Base-by-base conservation (phyloP, 73 alveolate genomes). In the Effrenium voratum region DNA sequence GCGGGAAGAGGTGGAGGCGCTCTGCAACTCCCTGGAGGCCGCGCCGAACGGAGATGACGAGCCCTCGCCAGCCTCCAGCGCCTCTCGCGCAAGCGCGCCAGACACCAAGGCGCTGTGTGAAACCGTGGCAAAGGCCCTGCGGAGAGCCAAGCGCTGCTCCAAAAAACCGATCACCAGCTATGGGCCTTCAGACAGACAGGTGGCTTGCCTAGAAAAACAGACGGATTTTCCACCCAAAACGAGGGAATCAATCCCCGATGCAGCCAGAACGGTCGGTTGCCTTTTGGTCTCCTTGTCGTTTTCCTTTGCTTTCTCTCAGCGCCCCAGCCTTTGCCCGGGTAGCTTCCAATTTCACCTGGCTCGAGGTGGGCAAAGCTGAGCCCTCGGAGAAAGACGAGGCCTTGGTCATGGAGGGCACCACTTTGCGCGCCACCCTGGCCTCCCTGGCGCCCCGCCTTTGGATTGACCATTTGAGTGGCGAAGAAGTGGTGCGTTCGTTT, bases 81-180 rank as follows among this genome's bases (percentile, higher is more conserved):
- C 22, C 68, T 38, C 95, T 50, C 72, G 26, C 24, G 38, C 82
- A n/a, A 46, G 59, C 34, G 16, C 47, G 59, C 94, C 94, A 6
- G 97, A 90, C 55, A 70, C 87, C 57, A 70, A 66, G 73, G 45
- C 97, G 24, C 57, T 90, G 43, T 44, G 73, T 43, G 86, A 90
- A 2, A 79, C 87, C 57, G 97, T 90, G 36, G 97, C 97, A 55
- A 66, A 70, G 68, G 97, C 97, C n/a, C 28, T 90, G 88, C 85
- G 97, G 30, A 43, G 97, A 15, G 97, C 97, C 76, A 90, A 90
- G 88, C 66, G 88, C 77, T 70, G 76, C 76, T 46, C 50, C 30
- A 73, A 82, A 22, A 73, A 72, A 36, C 92, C 92, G 36, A 46
- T 82, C 28, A 82, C 46, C 75, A 82, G 72, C 40, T 82, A 82